These are phyloP conservation scores for Hansfordia pulvinata DNA, from an alignment of 2,329 filamentous ascomycete genomes.

Conservation along the genomic window DNA sequence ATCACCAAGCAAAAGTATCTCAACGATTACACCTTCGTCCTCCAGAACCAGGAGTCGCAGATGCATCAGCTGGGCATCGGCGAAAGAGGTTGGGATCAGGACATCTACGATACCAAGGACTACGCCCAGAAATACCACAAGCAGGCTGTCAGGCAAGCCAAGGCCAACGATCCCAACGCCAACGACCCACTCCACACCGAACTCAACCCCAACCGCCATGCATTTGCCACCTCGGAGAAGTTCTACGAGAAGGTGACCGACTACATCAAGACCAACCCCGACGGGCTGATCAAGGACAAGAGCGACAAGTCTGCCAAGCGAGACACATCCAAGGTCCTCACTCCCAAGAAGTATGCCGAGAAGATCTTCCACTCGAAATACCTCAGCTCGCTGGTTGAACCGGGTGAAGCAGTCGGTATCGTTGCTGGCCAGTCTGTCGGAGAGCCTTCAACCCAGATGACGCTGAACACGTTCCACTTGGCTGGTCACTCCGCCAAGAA, in stretches of 20 bases:
- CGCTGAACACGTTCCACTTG: slow-evolving; percentile 98
- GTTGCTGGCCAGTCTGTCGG: slow-evolving; percentile 94
- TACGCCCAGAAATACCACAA: slow-evolving; percentile 68
- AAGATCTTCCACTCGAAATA: slow-evolving; percentile 85
- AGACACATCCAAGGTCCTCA: slow-evolving; percentile 9
- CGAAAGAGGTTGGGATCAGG: slow-evolving; percentile 24
- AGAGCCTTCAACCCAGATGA: slow-evolving; percentile 98
- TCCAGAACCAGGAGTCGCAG: slow-evolving; percentile 73
- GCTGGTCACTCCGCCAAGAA: slow-evolving; percentile 97
- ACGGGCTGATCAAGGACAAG: slow-evolving; percentile 40
- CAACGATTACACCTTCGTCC: slow-evolving; percentile 77
- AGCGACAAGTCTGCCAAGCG: slow-evolving; percentile 20
- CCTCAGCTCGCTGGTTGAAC: slow-evolving; percentile 79
- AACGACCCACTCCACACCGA: slow-evolving; percentile 64
- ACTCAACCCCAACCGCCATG: slow-evolving; percentile 63
- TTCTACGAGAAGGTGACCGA: slow-evolving; percentile 61
- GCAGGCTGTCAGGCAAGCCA: slow-evolving; percentile 61
- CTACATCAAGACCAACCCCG: slow-evolving; percentile 68
- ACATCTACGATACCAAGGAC: slow-evolving; percentile 35
- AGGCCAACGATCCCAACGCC: slow-evolving; percentile 37
- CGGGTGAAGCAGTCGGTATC: slow-evolving; percentile 92
- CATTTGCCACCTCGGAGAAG: slow-evolving; percentile 79
- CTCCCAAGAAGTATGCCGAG: slow-evolving; percentile 58
- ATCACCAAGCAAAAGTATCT: slow-evolving; percentile 90
- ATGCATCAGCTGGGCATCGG: slow-evolving; percentile 62